A percentile compares a stretch with the other conserved stretches of the same genome.
These are phyloP conservation scores for Geotrichum klebahnii DNA, from an alignment of 1,139 yeast species.

Conservation along the genomic window DNA sequence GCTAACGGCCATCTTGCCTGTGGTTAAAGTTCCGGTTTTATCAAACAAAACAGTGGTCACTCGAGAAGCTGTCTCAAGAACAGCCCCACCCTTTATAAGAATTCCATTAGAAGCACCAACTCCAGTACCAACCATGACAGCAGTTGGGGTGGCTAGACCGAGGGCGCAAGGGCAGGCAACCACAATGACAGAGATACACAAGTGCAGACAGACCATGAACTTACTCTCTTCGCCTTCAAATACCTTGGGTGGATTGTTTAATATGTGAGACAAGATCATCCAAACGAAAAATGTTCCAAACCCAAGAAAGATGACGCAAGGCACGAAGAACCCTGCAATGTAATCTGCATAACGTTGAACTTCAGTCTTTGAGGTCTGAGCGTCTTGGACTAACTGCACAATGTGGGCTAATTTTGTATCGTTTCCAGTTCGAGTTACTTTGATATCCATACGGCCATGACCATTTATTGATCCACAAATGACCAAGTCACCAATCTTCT, in stretches of 20 bases:
- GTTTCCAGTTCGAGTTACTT: slow-evolving; percentile 67
- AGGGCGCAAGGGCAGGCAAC: slow-evolving; percentile 98
- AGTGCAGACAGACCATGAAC: slow-evolving; percentile 64
- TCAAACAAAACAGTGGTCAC: slow-evolving; percentile 76
- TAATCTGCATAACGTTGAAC: slow-evolving; percentile 85
- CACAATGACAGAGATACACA: slow-evolving; percentile 89
- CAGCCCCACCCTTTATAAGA: slow-evolving; percentile 87
- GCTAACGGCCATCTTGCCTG: slow-evolving; percentile 69
- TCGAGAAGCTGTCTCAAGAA: slow-evolving; percentile 67
- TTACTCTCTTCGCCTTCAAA: slow-evolving; percentile 56
- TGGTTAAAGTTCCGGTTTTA: slow-evolving; percentile 92
- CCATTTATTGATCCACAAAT: slow-evolving; percentile 93
- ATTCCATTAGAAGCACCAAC: slow-evolving; percentile 89
- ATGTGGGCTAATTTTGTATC: slow-evolving; percentile 85
- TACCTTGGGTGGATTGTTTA: slow-evolving; percentile 49
- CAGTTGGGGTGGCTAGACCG: slow-evolving; percentile 96
- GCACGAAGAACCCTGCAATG: slow-evolving; percentile 83
- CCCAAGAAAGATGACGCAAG: slow-evolving; percentile 61
- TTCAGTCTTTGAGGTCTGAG: slow-evolving; percentile 85
- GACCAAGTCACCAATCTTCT: slow-evolving; percentile 56
- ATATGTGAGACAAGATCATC: slow-evolving; percentile 47
- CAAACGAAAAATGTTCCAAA: slow-evolving; percentile 65
- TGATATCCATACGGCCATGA: slow-evolving; percentile 63
- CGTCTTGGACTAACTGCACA: slow-evolving; percentile 78
- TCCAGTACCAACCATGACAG: slow-evolving; percentile 98